Conservation (phyloP, 345 rosid species). For the Stellera chamaejasme region DNA sequence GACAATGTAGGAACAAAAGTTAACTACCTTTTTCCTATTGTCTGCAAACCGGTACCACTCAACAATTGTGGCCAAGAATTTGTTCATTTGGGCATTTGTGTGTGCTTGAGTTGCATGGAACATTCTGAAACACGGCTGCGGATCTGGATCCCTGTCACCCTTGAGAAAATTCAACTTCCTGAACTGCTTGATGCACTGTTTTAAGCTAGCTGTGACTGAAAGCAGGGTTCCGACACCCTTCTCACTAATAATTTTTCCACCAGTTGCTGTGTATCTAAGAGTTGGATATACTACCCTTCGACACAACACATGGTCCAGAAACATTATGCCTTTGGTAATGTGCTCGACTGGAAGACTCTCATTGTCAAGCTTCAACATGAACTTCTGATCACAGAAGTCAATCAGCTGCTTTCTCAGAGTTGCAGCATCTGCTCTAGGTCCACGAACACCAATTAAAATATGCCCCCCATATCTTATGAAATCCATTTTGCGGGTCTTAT, state of each 20-base stretch:
- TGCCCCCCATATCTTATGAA: constrained; percentile 87
- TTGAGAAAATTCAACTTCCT: constrained; percentile 76
- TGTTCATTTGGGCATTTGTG: constrained; percentile 94
- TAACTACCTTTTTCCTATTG: constrained; percentile 81
- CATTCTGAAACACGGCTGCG: constrained; percentile 96
- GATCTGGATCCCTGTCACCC: constrained; percentile 95
- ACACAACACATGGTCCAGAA: constrained; percentile 95
- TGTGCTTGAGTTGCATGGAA: constrained; percentile 96
- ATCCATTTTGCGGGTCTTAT: constrained; percentile 90
- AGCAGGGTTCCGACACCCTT: constrained; percentile 97
- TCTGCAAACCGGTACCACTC: constrained; percentile 94
- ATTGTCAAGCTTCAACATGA: constrained; percentile 80
- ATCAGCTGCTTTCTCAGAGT: constrained; percentile 85
- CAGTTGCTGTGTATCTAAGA: constrained; percentile 83
- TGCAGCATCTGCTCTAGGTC: constrained; percentile 95
- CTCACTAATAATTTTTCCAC: constrained; percentile 97
- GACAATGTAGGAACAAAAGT: constrained; percentile 80
- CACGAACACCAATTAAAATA: constrained; percentile 81
- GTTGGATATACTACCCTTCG: constrained; percentile 97
- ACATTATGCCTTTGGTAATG: constrained; percentile 95
- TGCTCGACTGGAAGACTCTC: constrained; percentile 90
- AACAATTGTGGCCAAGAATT: constrained; percentile 72
- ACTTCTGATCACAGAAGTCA: constrained; percentile 89
- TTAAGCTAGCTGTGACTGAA: constrained; percentile 89
- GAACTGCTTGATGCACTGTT: constrained; percentile 89